Percentiles rank a stretch among this genome's conserved stretches.
Evolutionary conservation across 1,284 basidiomycete genomes (phyloP).

Genomic region (Tetrapyrgos nigripes): DNA sequence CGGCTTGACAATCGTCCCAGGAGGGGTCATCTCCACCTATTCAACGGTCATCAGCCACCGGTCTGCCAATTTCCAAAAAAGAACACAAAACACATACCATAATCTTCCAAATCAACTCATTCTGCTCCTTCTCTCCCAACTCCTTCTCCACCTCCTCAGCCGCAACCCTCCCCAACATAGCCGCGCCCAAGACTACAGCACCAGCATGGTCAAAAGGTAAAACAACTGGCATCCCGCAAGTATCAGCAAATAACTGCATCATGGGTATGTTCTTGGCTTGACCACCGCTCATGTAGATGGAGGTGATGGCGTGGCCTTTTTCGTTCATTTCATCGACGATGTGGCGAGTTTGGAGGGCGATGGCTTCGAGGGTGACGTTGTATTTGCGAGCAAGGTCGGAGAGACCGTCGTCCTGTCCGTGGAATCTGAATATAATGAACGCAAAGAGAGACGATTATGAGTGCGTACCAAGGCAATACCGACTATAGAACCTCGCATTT

Average conservation of each 20-base stretch:
- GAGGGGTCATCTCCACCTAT: slow-evolving; percentile 91
- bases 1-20: slow-evolving; percentile 80
- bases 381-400: slow-evolving; percentile 90
- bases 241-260: slow-evolving; percentile 90
- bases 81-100: slow-evolving; percentile 67
- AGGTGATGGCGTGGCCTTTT: slow-evolving; percentile 84
- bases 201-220: slow-evolving; percentile 81
- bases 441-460: background rate
- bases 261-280: slow-evolving; percentile 86
- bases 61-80: background rate
- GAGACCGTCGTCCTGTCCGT: slow-evolving; percentile 70
- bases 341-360: slow-evolving; percentile 94
- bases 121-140: slow-evolving; percentile 55
- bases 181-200: slow-evolving; percentile 91
- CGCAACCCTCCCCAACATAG: slow-evolving; percentile 93
- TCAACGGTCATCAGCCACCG: background rate
- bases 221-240: slow-evolving; percentile 85
- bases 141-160: slow-evolving; percentile 56
- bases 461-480: slow-evolving; percentile 79
- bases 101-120: slow-evolving; percentile 85
- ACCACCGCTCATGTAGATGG: slow-evolving; percentile 93
- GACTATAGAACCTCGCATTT: slow-evolving; percentile 91
- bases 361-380: slow-evolving; percentile 91
- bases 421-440: background rate
- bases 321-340: slow-evolving; percentile 93